These are phyloP conservation scores for Solanum dulcamara DNA, from an alignment of 257 asterid species.

Conservation along the genomic window DNA sequence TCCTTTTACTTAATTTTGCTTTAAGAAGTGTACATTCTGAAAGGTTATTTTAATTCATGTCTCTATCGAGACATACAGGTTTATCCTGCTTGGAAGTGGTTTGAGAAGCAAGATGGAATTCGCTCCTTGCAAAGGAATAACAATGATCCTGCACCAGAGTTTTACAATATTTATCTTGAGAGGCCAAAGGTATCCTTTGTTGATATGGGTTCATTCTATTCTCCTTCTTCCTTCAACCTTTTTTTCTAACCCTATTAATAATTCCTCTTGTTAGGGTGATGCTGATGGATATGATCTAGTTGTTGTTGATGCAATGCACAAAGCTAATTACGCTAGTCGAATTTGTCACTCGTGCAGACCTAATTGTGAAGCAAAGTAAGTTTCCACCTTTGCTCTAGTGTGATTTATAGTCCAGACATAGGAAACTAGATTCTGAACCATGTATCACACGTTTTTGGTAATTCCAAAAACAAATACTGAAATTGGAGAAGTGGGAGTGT, in stretches of 20 bases:
- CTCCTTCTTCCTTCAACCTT: not conserved
- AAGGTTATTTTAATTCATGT: not conserved
- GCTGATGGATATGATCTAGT: slow-evolving; percentile 98
- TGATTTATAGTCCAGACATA: not conserved
- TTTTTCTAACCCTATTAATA: slow-evolving; percentile 2
- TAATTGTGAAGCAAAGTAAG: slow-evolving; percentile 98
- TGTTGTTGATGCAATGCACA: slow-evolving; percentile 99
- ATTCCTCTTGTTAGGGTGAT: slow-evolving; percentile 67
- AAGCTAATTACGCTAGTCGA: slow-evolving; percentile 97
- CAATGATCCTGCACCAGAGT: slow-evolving; percentile 95
- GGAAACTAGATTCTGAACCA: not conserved
- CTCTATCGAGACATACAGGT: slow-evolving; percentile 34
- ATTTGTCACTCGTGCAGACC: slow-evolving; percentile 99
- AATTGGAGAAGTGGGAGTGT: not conserved
- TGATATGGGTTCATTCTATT: not conserved
- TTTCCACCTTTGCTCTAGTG: not conserved
- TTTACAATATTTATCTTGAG: slow-evolving; percentile 92
- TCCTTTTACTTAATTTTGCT: not conserved
- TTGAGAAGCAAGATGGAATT: slow-evolving; percentile 97
- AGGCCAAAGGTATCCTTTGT: slow-evolving; percentile 78
- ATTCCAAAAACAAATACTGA: not conserved
- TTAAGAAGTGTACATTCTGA: not conserved
- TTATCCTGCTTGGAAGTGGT: slow-evolving; percentile 99
- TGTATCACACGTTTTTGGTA: not conserved
- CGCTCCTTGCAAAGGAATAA: slow-evolving; percentile 87